Percentiles rank a stretch among this genome's conserved stretches.
Conservation (phyloP, 305 asterid species). For the Euphrasia arctica region DNA sequence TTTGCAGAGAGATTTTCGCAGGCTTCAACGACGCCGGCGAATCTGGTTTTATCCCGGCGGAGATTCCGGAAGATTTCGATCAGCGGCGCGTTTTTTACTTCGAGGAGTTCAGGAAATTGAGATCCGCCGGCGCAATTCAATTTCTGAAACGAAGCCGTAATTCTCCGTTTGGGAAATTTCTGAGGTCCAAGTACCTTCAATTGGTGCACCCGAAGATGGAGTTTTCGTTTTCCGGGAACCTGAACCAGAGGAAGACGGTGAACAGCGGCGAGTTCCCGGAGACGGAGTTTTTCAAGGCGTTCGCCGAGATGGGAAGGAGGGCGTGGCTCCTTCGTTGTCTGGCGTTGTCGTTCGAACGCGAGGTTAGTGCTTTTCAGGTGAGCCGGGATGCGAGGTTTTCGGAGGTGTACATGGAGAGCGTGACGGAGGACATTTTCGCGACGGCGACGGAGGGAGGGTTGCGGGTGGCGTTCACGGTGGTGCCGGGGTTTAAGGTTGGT, state of each 20-base stretch:
- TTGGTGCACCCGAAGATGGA: constrained; percentile 86
- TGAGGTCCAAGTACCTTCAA: constrained; percentile 59
- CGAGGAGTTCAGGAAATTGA: constrained; percentile 57
- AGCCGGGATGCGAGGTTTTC: constrained; percentile 47
- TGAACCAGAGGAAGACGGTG: constrained; percentile 60
- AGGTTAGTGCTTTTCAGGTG: constrained; percentile 57
- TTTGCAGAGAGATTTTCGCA: constrained; percentile 51
- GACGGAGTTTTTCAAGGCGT: constrained; percentile 61
- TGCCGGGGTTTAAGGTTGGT: constrained; percentile 79
- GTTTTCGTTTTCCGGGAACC: constrained; percentile 59
- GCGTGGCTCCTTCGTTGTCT: constrained; percentile 67
- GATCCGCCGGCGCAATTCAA: constrained; percentile 45
- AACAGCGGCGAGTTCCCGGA: constrained; percentile 63
- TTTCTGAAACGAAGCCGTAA: constrained; percentile 55
- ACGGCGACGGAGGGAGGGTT: constrained; percentile 41
- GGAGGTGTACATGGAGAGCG: constrained; percentile 77
- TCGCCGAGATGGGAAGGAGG: constrained; percentile 72
- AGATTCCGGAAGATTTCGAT: constrained; percentile 19
- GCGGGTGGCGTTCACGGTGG: constrained; percentile 79
- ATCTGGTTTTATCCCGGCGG: constrained; percentile 34
- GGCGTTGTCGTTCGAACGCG: constrained; percentile 49
- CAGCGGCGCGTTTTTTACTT: constrained; percentile 46
- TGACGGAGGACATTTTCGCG: constrained; percentile 50
- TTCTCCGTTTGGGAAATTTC: constrained; percentile 50
- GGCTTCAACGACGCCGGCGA: constrained; percentile 35